A percentile compares a stretch with the other conserved stretches of the same genome.
Evolutionary conservation across 2,329 filamentous ascomycete species (phyloP).

Genomic region (Fusarium caatingaense): DNA sequence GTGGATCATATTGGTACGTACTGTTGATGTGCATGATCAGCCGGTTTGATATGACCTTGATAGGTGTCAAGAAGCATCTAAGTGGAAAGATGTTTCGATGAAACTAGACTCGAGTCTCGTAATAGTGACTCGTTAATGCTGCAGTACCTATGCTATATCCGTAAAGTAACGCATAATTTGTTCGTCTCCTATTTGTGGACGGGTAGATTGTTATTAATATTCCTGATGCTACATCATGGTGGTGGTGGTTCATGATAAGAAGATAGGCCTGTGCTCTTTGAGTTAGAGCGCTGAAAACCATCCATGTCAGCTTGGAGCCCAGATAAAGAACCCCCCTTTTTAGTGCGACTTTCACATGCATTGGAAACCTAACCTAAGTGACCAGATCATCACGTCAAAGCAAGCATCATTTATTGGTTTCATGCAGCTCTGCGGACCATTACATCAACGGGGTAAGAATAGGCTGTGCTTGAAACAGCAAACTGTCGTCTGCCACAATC

Average conservation of each 20-base stretch:
- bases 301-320: slow-evolving; percentile 11
- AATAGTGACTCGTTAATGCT: background rate
- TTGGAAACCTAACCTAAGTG: slow-evolving; percentile 37
- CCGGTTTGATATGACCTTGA: slow-evolving; percentile 8
- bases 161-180: background rate
- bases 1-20: slow-evolving; percentile 7
- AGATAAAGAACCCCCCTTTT: slow-evolving; percentile 41
- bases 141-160: background rate
- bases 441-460: background rate
- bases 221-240: slow-evolving; percentile 8
- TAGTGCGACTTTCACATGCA: slow-evolving; percentile 48
- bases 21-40: slow-evolving; percentile 19
- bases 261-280: slow-evolving; percentile 32
- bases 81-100: background rate
- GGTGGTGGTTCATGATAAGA: slow-evolving; percentile 24
- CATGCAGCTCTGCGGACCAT: slow-evolving; percentile 25
- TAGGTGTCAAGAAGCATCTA: slow-evolving; percentile 8
- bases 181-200: background rate
- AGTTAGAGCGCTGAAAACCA: slow-evolving; percentile 8
- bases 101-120: background rate
- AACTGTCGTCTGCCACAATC: slow-evolving; percentile 17
- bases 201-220: background rate
- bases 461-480: slow-evolving; percentile 16
- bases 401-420: slow-evolving; percentile 43
- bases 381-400: slow-evolving; percentile 47